Conservation (phyloP, 1,284 basidiomycete genomes). For the Malassezia psittaci region DNA sequence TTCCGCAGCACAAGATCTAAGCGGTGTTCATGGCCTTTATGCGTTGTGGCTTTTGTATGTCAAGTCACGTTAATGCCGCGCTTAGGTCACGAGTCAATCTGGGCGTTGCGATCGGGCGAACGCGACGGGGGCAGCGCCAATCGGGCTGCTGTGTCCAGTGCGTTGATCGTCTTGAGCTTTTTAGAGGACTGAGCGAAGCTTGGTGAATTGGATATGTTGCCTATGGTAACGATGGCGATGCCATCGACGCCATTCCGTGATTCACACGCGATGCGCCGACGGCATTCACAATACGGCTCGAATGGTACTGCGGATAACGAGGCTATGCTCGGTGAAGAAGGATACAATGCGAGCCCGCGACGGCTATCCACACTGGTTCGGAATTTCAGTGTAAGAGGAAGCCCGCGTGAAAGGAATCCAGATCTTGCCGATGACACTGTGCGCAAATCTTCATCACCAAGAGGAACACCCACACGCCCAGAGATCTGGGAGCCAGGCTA, state of each 20-base stretch:
- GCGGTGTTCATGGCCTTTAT: neutral
- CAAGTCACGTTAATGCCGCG: neutral
- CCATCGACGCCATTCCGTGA: constrained; percentile 9
- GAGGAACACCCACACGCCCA: no score
- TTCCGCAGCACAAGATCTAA: no score
- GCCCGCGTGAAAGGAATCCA: neutral
- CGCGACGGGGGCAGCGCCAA: neutral
- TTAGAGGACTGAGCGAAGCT: neutral
- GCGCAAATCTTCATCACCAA: no score
- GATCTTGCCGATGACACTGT: no score
- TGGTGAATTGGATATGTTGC: constrained; percentile 6
- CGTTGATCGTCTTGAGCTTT: no score
- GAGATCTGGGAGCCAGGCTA: no score
- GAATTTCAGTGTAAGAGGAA: neutral
- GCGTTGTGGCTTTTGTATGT: neutral
- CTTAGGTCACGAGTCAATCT: neutral
- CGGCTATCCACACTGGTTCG: constrained; percentile 1
- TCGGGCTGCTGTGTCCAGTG: no score
- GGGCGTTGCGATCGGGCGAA: neutral
- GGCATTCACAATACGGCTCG: neutral
- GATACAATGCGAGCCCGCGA: neutral
- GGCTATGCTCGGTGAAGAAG: neutral
- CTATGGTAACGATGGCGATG: constrained; percentile 14
- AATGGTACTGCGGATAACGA: neutral
- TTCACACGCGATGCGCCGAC: neutral